phyloP scores from a whole-genome alignment of 805 yeast species.

The Cyberlindnera lachancei region DNA sequence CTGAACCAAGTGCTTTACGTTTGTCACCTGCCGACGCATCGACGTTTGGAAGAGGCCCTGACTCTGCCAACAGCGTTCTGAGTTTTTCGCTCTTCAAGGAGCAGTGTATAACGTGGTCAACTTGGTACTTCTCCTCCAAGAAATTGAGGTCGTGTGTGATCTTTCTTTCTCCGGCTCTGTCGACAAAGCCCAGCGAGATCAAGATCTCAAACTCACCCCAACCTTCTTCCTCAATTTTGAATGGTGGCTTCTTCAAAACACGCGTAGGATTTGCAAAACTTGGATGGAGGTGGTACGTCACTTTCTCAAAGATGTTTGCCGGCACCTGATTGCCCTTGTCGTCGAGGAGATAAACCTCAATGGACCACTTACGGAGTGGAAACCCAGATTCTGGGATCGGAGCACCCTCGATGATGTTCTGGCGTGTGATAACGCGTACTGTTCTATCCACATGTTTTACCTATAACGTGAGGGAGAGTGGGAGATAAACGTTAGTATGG shows the following conservation, averaged over 20 bases:
- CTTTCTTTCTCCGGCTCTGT: conserved; percentile 83
- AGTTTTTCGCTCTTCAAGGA: conserved; percentile 68
- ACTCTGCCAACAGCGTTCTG: conserved; percentile 64
- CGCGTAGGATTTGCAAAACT: conserved; percentile 88
- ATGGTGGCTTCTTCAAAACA: conserved; percentile 74
- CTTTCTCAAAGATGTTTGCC: conserved; percentile 84
- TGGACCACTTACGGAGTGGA: conserved; percentile 93
- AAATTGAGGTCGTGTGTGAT: conserved; percentile 87
- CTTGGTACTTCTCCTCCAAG: conserved; percentile 62
- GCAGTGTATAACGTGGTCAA: conserved; percentile 69
- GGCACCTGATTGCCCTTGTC: conserved; percentile 77
- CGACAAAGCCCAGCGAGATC: conserved; percentile 66
- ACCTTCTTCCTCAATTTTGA: conserved; percentile 84
- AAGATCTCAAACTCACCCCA: conserved; percentile 98
- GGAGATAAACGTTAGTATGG: neutral
- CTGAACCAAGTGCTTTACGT: conserved; percentile 25
- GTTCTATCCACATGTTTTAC: conserved; percentile 61
- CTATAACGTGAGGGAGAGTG: neutral
- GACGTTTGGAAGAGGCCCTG: conserved; percentile 71
- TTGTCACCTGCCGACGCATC: conserved; percentile 28
- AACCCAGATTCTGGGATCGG: conserved; percentile 84
- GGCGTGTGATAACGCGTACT: conserved; percentile 79
- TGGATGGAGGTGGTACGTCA: conserved; percentile 89
- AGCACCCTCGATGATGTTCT: conserved; percentile 70
- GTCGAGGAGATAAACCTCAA: conserved; percentile 67